phyloP scores from a whole-genome alignment of 352 stramenopile species.

The Blastocystis sp. region DNA sequence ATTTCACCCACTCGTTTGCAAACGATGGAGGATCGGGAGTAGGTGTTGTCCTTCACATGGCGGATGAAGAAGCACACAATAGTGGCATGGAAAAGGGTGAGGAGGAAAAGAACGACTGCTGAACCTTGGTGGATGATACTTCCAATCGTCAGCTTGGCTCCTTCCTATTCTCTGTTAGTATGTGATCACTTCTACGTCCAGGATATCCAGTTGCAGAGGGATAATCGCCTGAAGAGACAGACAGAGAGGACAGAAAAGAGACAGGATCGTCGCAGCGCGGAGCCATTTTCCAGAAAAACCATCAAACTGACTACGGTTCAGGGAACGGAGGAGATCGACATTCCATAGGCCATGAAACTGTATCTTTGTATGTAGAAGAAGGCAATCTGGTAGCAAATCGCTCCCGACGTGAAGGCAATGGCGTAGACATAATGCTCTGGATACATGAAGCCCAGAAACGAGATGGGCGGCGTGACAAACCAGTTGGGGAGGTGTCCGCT shows the following conservation, averaged over 20 bases:
- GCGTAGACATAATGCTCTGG: constrained; percentile 40
- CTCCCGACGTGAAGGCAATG: constrained; percentile 30
- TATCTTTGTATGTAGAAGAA: constrained; percentile 50
- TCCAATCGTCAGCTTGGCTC: not conserved
- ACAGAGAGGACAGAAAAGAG: constrained; percentile 14
- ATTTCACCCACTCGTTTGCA: not conserved
- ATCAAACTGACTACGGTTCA: not conserved
- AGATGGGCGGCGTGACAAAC: constrained; percentile 46
- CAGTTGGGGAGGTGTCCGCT: not conserved
- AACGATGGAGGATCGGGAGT: not conserved
- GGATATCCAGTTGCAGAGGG: constrained; percentile 50
- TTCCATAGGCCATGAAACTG: not conserved
- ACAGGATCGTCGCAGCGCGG: not conserved
- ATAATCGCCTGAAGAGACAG: constrained; percentile 52
- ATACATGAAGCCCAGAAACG: constrained; percentile 26
- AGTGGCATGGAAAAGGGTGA: constrained; percentile 23
- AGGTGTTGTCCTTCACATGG: not conserved
- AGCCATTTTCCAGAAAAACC: constrained; percentile 9
- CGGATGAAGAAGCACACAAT: constrained; percentile 33
- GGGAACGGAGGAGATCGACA: not conserved
- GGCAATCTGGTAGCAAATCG: constrained; percentile 15
- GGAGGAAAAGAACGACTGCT: constrained; percentile 41
- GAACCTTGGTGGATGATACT: constrained; percentile 54
- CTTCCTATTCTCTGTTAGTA: not conserved
- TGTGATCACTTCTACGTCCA: not conserved